phyloP scores from a whole-genome alignment of 345 rosid genomes.

The Angophora floribunda region DNA sequence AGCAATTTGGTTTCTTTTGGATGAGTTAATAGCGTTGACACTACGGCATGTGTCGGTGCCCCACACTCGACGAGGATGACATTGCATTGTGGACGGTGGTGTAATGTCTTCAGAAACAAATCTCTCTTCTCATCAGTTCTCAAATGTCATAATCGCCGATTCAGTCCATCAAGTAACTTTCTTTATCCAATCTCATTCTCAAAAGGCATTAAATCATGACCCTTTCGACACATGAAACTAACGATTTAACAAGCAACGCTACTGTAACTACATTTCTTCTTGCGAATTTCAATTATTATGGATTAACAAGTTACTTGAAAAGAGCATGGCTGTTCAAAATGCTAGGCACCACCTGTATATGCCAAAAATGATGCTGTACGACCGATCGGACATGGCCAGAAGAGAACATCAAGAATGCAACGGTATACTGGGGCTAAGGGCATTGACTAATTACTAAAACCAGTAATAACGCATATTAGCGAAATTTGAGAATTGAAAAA shows the following conservation, averaged over 20 bases:
- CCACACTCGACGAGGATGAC: rapidly evolving
- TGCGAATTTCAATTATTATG: not conserved
- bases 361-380: not conserved
- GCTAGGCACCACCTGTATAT: not conserved
- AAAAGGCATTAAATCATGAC: not conserved
- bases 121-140: not conserved
- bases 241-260: not conserved
- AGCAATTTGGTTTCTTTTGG: not conserved
- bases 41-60: not conserved
- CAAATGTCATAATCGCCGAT: not conserved
- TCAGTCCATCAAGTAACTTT: not conserved
- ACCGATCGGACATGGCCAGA: not conserved
- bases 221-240: not conserved
- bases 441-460: not conserved
- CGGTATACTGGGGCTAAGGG: not conserved
- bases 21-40: not conserved
- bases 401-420: not conserved
- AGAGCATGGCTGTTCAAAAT: not conserved
- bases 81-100: not conserved
- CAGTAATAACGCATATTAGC: not conserved
- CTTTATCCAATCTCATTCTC: not conserved
- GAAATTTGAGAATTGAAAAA: not conserved
- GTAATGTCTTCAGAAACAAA: not conserved
- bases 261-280: not conserved
- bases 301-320: not conserved